phyloP scores from a whole-genome alignment of 345 rosid genomes.

The Passiflora organensis region DNA sequence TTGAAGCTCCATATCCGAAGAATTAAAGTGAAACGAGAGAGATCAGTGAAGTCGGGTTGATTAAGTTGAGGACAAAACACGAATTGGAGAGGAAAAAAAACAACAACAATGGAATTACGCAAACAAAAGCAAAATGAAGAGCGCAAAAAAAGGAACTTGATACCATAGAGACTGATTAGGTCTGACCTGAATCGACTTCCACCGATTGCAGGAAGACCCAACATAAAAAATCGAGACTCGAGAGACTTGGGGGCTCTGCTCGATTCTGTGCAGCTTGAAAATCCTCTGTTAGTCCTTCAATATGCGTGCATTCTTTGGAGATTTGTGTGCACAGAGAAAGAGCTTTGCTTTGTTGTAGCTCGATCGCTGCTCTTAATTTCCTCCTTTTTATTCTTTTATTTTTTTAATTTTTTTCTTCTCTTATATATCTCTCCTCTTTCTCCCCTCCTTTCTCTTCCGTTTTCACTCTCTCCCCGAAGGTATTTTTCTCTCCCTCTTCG shows the following conservation, averaged over 20 bases:
- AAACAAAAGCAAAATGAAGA: conserved; percentile 36
- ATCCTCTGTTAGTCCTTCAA: not conserved
- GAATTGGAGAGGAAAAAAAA: conserved; percentile 3
- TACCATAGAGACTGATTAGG: conserved; percentile 32
- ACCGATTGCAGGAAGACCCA: conserved; percentile 48
- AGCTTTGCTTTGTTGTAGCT: not conserved
- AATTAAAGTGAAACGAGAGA: conserved; percentile 40
- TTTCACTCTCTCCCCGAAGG: conserved; percentile 7
- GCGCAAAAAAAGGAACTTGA: conserved; percentile 26
- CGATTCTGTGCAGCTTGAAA: conserved; percentile 15
- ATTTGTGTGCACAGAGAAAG: not conserved
- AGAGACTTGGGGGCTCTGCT: conserved; percentile 16
- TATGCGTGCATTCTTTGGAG: not conserved
- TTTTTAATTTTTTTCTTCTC: not conserved
- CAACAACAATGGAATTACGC: conserved; percentile 28
- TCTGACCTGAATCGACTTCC: conserved; percentile 36
- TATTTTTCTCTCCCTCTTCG: conserved; percentile 13
- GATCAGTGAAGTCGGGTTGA: conserved; percentile 42
- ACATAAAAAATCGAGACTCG: conserved; percentile 21
- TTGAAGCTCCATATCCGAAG: conserved; percentile 22
- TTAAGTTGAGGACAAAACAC: conserved; percentile 42
- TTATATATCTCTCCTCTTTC: not conserved
- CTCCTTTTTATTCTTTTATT: not conserved
- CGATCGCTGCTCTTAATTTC: not conserved
- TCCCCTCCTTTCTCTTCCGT: not conserved